A percentile compares a stretch with the other conserved stretches of the same genome.
Conservation (phyloP, 2,329 filamentous ascomycete species). For the Fusarium chuoi region DNA sequence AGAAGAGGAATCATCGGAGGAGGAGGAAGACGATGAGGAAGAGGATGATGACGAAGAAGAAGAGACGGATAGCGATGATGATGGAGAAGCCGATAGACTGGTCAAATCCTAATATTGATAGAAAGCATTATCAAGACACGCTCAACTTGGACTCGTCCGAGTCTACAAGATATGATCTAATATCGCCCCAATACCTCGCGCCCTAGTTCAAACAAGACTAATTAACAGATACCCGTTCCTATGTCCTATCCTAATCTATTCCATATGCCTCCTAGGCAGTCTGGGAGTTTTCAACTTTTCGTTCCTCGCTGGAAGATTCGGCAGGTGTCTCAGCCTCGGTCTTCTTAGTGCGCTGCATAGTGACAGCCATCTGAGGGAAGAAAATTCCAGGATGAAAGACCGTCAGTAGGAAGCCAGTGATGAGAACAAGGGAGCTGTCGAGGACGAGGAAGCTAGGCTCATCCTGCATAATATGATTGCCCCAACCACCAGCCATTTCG, state of each 20-base stretch:
- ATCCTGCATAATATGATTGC: slow-evolving; percentile 71
- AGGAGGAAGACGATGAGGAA: slow-evolving; percentile 61
- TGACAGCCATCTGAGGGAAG: slow-evolving; percentile 64
- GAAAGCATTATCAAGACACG: slow-evolving; percentile 20
- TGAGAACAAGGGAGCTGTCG: slow-evolving; percentile 62
- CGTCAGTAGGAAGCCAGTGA: slow-evolving; percentile 61
- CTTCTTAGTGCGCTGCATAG: slow-evolving; percentile 36
- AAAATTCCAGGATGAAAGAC: slow-evolving; percentile 64
- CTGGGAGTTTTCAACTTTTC: slow-evolving; percentile 27
- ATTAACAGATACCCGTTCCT: neutral
- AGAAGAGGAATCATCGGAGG: slow-evolving; percentile 58
- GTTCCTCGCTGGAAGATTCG: slow-evolving; percentile 46
- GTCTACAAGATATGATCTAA: slow-evolving; percentile 22
- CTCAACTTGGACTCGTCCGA: slow-evolving; percentile 12
- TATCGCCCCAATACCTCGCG: neutral
- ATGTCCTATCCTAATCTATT: neutral
- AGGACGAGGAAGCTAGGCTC: slow-evolving; percentile 68
- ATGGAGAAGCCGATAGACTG: slow-evolving; percentile 57
- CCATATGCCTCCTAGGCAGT: slow-evolving; percentile 19
- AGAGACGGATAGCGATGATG: slow-evolving; percentile 61
- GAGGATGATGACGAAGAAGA: slow-evolving; percentile 62
- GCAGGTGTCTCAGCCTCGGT: slow-evolving; percentile 39
- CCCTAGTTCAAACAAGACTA: neutral
- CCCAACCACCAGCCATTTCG: slow-evolving; percentile 73
- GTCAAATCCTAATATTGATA: slow-evolving; percentile 51